Conservation (phyloP, 805 yeast species). For the Hanseniaspora jakobsenii region DNA sequence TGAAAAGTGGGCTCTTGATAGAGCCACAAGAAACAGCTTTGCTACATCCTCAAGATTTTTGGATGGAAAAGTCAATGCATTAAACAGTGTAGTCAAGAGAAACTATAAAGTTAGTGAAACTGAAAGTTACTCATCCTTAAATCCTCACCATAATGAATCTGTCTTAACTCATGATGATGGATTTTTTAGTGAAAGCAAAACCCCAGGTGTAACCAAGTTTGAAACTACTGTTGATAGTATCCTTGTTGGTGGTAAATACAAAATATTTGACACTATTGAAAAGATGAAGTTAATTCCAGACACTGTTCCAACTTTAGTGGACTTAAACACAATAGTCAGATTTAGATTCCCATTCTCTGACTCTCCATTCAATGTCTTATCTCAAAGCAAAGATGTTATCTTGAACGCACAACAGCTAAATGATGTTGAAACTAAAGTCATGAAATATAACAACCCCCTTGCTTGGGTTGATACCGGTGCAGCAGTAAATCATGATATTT, state of each 20-base stretch:
- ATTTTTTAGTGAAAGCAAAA: neutral
- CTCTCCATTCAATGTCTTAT: conserved; percentile 6
- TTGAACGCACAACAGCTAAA: neutral
- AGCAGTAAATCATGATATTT: conserved; percentile 7
- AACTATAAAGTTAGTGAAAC: neutral
- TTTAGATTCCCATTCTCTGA: conserved; percentile 54
- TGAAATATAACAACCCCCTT: conserved; percentile 8
- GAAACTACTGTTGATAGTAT: neutral
- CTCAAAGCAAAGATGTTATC: neutral
- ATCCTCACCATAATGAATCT: conserved; percentile 8
- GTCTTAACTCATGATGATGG: conserved; percentile 6
- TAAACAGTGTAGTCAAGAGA: neutral
- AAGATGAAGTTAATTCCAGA: conserved; percentile 79
- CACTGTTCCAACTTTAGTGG: conserved; percentile 72
- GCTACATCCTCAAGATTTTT: neutral
- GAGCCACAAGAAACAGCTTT: neutral
- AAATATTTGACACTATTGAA: conserved; percentile 60
- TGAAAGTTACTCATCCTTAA: neutral
- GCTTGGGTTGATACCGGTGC: conserved; percentile 5
- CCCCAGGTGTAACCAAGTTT: conserved; percentile 3
- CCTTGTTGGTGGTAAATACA: conserved; percentile 11
- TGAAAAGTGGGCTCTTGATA: conserved; percentile 11
- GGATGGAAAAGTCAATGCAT: conserved; percentile 3
- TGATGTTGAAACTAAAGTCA: neutral
- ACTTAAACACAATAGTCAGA: conserved; percentile 59